Evolutionary conservation across 1,139 yeast genomes (phyloP).

Genomic region (Pichia sp.): DNA sequence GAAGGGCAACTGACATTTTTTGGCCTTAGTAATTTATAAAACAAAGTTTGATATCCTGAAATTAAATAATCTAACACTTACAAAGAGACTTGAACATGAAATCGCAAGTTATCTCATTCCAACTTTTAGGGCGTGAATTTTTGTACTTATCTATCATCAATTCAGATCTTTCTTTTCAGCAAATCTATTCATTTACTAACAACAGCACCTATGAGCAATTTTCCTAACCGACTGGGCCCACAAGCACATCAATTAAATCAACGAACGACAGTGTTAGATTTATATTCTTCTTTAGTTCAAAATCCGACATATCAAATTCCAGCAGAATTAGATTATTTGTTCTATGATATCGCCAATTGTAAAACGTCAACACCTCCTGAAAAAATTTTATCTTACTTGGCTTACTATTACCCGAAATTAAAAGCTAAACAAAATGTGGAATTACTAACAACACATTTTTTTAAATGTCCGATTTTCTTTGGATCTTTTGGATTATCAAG

Average conservation of each 20-base stretch:
- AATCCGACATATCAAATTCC: constrained; percentile 14
- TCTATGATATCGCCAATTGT: constrained; percentile 41
- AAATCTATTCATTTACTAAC: no score
- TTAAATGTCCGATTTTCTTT: constrained; percentile 44
- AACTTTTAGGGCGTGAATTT: no score
- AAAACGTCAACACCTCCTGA: constrained; percentile 30
- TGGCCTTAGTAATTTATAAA: not conserved
- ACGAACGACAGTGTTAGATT: no score
- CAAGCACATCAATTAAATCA: constrained; percentile 4
- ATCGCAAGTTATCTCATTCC: no score
- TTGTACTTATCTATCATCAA: no score
- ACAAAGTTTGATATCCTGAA: no score
- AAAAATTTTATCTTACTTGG: constrained; percentile 45
- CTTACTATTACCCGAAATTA: constrained; percentile 55
- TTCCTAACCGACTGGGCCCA: constrained; percentile 18
- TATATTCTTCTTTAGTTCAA: no score
- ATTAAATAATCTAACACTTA: no score
- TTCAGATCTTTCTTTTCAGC: no score
- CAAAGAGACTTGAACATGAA: no score
- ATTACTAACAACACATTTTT: constrained; percentile 44
- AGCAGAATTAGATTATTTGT: constrained; percentile 44
- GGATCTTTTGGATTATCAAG: not conserved
- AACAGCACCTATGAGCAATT: not conserved
- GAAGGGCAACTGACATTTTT: constrained; percentile 29
- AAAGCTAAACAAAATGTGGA: constrained; percentile 52